phyloP scores from a whole-genome alignment of 345 rosid genomes.

The Linum usitatissimum region DNA sequence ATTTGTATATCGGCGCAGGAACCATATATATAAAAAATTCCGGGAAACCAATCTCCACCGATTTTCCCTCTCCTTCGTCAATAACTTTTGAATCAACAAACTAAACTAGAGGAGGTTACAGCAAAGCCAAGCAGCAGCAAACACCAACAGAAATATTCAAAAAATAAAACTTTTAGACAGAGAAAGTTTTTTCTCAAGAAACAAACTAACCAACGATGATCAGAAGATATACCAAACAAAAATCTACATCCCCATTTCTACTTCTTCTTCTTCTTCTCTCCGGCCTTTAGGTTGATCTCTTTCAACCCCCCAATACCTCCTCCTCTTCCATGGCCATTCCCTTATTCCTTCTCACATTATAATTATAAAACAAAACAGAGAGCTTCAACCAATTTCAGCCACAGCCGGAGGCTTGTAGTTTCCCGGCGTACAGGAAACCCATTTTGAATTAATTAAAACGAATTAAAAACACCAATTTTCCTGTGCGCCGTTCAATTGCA shows the following conservation, averaged over 20 bases:
- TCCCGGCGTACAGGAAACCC: slow-evolving; percentile 20
- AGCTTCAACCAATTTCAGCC: not conserved
- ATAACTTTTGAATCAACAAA: slow-evolving; percentile 7
- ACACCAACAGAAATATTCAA: not conserved
- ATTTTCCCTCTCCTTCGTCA: slow-evolving; percentile 15
- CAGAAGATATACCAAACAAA: slow-evolving; percentile 2
- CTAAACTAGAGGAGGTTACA: not conserved
- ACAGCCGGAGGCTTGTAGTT: slow-evolving; percentile 3
- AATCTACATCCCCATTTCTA: not conserved
- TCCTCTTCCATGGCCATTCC: not conserved
- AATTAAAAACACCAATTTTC: slow-evolving; percentile 2
- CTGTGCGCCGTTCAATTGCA: slow-evolving; percentile 13
- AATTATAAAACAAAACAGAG: not conserved
- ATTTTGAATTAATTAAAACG: not conserved
- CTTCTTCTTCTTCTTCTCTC: not conserved
- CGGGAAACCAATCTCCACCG: not conserved
- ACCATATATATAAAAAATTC: too few relatives aligned
- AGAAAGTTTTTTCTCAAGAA: not conserved
- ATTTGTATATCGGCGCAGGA: too few relatives aligned
- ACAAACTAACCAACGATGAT: not conserved
- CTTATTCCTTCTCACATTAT: not conserved
- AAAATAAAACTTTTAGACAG: not conserved
- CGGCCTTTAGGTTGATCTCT: not conserved
- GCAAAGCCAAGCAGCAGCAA: not conserved
- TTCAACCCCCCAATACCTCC: not conserved